Base-by-base conservation (phyloP, 2,329 filamentous ascomycete species). In the Penicillium vulpinum region DNA sequence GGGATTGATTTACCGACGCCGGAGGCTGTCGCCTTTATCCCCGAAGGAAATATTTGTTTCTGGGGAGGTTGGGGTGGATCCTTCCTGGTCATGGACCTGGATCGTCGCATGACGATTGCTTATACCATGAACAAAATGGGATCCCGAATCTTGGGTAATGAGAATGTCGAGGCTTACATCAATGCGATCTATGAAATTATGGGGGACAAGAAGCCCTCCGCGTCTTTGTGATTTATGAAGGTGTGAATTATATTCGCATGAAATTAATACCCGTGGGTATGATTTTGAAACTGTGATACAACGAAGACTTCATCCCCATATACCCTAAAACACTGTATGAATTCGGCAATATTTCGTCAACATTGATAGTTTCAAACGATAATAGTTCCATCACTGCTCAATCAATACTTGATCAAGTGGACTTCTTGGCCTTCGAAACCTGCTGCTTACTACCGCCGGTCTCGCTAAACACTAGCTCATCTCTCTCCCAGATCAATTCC, bases 1-100 rank as follows among this genome's bases (percentile, higher is more conserved):
- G 80, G 80, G 0, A 77, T 72, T 45, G 76, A 65, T 0, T 54
- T 81, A 15, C 56, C 70, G 2, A 51, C 73, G 35, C 72, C 73
- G 2, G 54, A 67, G 22, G 56, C 33, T 15, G 10, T 60, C 2
- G 40, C 58, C 1, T 73, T 59, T 58, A 59, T 74, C 5, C 72
- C 71, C 0, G 57, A 63, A 8, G 78, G 77, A 0, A 61, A 63
- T 5, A 57, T 67, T 4, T 73, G 72, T 43, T 79, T 72, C 54
- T 81, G 80, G 78, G 70, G 72, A 24, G 79, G 79, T 0, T 80
- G 73, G 73, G 79, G 79, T 11, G 79, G 80, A 0, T 79, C 78
- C 0, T 54, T 78, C 1, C 59, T 71, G 4, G 57, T 81, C 28
- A 77, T 81, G 70, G 80, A 82, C 60, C 38, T 73, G 5, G 75